phyloP scores from a whole-genome alignment of 345 rosid species.

The Psidium guajava region DNA sequence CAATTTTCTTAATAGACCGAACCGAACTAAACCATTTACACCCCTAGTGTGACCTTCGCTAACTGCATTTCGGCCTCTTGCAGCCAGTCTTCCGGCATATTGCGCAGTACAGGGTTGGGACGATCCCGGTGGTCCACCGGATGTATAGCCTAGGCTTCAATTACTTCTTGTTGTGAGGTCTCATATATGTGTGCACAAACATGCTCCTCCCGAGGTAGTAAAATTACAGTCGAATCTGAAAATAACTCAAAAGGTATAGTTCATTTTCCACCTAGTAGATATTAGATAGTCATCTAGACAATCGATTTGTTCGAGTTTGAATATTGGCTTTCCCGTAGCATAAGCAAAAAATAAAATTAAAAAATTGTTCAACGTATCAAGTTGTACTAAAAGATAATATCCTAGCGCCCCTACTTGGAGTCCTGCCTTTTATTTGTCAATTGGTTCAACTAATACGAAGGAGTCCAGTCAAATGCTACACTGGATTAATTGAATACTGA shows the following conservation, averaged over 20 bases:
- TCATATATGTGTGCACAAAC: neutral
- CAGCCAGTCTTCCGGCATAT: conserved; percentile 63
- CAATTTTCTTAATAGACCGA: no score
- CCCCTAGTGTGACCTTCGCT: conserved; percentile 57
- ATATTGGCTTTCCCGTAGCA: neutral
- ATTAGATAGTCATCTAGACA: neutral
- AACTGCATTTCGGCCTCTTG: conserved; percentile 67
- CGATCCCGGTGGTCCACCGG: conserved; percentile 60
- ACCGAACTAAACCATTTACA: no score
- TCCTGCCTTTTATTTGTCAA: neutral
- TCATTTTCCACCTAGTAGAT: neutral
- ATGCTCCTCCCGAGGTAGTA: neutral
- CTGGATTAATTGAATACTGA: neutral
- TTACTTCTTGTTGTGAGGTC: neutral
- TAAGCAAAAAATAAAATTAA: neutral
- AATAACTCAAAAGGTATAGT: neutral
- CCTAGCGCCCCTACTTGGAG: neutral
- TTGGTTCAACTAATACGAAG: neutral
- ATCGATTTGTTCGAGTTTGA: neutral
- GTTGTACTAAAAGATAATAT: neutral
- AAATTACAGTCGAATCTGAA: neutral
- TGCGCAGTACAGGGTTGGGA: conserved; percentile 55
- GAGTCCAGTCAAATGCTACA: neutral
- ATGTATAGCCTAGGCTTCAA: conserved; percentile 13
- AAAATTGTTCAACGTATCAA: neutral